Conservation (phyloP, 257 asterid species). For the Echium plantagineum region DNA sequence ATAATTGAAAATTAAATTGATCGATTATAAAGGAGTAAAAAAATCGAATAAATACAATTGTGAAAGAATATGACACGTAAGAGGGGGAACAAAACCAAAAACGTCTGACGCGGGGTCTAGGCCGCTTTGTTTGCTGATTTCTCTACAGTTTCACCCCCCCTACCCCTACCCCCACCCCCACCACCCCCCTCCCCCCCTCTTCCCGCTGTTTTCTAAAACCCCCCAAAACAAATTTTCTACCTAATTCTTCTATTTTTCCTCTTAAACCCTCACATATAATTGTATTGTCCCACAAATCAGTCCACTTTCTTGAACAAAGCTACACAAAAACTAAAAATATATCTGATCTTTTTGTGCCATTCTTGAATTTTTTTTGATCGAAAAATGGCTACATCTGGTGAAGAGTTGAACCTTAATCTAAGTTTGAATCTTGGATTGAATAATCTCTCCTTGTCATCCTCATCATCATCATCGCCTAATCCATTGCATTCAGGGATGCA, state of each 20-base stretch:
- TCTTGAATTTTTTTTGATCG: background rate
- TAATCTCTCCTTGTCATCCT: conserved; percentile 23
- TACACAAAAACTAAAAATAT: background rate
- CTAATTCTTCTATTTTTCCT: background rate
- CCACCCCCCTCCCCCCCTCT: background rate
- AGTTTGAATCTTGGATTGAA: conserved; percentile 5
- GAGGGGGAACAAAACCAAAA: too few relatives aligned
- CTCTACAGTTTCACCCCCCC: too few relatives aligned
- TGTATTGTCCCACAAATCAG: too few relatives aligned
- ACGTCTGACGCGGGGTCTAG: too few relatives aligned
- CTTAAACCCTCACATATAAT: background rate
- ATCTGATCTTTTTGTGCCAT: too few relatives aligned
- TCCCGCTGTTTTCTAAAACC: conserved; percentile 2
- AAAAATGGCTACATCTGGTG: background rate
- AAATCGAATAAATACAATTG: too few relatives aligned
- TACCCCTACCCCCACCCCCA: too few relatives aligned
- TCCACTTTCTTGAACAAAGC: conserved; percentile 1
- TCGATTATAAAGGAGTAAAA: too few relatives aligned
- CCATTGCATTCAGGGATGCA: conserved; percentile 6
- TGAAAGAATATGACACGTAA: too few relatives aligned
- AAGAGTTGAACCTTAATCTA: conserved; percentile 32
- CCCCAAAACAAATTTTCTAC: background rate
- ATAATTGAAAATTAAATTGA: too few relatives aligned
- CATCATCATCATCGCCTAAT: conserved; percentile 16
- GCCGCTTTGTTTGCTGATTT: too few relatives aligned